Conservation (phyloP, 208 protist genomes). For the Naegleria fowleri region DNA sequence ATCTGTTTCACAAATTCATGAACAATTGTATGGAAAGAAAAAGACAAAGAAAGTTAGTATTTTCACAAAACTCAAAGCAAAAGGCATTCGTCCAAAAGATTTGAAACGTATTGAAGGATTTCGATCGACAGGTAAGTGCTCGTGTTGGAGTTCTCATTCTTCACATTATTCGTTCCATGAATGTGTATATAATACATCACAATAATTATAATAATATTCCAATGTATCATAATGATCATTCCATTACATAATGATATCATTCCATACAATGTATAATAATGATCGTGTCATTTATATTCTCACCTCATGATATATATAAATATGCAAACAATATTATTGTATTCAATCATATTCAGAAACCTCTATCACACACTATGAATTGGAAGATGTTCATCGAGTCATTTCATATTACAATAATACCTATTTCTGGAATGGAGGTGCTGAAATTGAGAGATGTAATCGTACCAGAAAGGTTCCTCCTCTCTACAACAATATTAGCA, state of each 20-base stretch:
- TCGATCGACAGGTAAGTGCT: not conserved
- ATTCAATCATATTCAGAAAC: not conserved
- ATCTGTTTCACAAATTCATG: not conserved
- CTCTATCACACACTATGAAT: not conserved
- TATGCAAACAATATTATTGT: too few species aligned
- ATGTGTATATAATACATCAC: too few species aligned
- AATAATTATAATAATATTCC: too few species aligned
- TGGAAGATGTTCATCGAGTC: not conserved
- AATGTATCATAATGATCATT: too few species aligned
- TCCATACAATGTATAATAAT: too few species aligned
- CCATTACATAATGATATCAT: too few species aligned
- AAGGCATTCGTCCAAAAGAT: not conserved
- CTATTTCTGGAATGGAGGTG: not conserved
- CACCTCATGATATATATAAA: too few species aligned
- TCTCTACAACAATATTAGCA: not conserved
- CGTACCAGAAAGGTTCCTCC: not conserved
- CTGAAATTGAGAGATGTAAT: not conserved
- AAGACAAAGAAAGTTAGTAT: not conserved
- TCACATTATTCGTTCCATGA: too few species aligned
- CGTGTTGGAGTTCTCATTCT: too few species aligned
- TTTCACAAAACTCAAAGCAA: not conserved
- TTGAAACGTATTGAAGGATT: not conserved
- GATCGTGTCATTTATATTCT: too few species aligned
- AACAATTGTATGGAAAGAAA: not conserved
- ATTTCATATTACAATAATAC: not conserved